A percentile compares a stretch with the other conserved stretches of the same genome.
Evolutionary conservation across 805 yeast species (phyloP).

Genomic region (Candida koratica): DNA sequence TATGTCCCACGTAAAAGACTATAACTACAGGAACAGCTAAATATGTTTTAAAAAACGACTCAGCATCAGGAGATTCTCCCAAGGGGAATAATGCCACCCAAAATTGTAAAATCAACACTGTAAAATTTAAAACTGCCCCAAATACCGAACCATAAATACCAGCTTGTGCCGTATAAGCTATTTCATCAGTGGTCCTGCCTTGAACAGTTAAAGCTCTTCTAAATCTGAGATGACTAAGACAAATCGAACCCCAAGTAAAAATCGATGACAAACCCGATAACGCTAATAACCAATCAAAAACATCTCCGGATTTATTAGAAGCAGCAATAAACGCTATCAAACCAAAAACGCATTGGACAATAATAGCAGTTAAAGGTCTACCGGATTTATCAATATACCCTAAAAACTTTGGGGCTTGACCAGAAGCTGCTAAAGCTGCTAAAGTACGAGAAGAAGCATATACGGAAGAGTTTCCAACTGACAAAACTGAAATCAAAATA

Average conservation of each 20-base stretch:
- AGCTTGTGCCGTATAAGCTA: constrained; percentile 60
- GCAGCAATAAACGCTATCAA: constrained; percentile 45
- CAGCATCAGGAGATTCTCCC: constrained; percentile 43
- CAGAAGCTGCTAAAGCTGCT: constrained; percentile 43
- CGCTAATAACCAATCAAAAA: constrained; percentile 48
- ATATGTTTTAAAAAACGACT: constrained; percentile 60
- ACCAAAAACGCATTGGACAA: constrained; percentile 38
- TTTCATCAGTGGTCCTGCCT: constrained; percentile 66
- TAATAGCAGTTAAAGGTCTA: constrained; percentile 46
- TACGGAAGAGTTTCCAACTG: constrained; percentile 43
- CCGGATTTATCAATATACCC: constrained; percentile 49
- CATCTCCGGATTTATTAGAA: constrained; percentile 32
- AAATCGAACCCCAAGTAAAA: constrained; percentile 50
- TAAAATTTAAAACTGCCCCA: constrained; percentile 54
- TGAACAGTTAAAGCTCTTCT: constrained; percentile 60
- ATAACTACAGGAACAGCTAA: constrained; percentile 62
- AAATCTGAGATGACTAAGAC: constrained; percentile 42
- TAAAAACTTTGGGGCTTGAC: constrained; percentile 41
- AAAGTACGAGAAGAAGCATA: constrained; percentile 41
- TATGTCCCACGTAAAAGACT: constrained; percentile 54
- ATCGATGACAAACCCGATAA: constrained; percentile 46
- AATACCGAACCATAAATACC: constrained; percentile 67
- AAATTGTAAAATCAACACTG: constrained; percentile 72
- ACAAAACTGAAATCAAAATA: constrained; percentile 37
- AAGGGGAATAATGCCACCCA: constrained; percentile 79